phyloP scores from a whole-genome alignment of 345 rosid species.

The Salix dunnii region DNA sequence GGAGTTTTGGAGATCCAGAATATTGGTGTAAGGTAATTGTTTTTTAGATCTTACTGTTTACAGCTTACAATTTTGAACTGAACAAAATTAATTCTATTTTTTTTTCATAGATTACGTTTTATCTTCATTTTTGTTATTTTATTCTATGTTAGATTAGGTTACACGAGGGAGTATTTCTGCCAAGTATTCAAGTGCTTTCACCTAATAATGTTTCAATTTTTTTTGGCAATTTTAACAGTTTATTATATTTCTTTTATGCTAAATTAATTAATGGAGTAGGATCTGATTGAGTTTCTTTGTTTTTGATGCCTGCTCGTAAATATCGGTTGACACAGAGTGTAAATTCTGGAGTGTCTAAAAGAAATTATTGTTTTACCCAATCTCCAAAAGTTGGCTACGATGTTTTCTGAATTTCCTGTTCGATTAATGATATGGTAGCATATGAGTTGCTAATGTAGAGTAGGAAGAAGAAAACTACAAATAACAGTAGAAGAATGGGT shows the following conservation, averaged over 20 bases:
- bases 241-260: background rate
- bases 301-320: background rate
- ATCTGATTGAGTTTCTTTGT: conserved; percentile 11
- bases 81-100: background rate
- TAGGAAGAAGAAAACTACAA: background rate
- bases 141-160: background rate
- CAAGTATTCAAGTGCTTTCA: background rate
- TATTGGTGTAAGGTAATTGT: conserved; percentile 22
- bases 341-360: background rate
- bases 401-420: background rate
- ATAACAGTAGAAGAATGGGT: background rate
- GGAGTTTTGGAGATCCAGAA: conserved; percentile 12
- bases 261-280: background rate
- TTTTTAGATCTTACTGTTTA: conserved; percentile 3
- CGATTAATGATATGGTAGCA: background rate
- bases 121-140: background rate
- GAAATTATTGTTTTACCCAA: background rate
- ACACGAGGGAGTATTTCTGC: conserved; percentile 7
- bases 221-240: background rate
- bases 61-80: background rate
- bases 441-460: background rate
- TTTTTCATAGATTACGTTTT: background rate
- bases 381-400: background rate
- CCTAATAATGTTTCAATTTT: background rate
- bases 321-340: background rate